Evolutionary conservation across 257 asterid genomes (phyloP).

Genomic region (Oldenlandia corymbosa): DNA sequence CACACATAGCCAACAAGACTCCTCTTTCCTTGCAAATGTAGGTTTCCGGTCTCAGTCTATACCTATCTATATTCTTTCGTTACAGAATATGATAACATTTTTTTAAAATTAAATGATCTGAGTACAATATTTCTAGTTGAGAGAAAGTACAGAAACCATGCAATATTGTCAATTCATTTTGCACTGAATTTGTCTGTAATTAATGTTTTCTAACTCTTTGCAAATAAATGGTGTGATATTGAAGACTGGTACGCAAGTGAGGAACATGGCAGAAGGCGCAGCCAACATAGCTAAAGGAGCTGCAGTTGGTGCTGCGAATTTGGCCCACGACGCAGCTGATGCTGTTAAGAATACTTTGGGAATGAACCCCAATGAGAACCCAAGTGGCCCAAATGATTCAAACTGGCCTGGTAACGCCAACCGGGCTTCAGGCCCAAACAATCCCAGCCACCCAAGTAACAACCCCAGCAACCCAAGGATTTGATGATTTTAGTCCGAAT

Average conservation of each 20-base stretch:
- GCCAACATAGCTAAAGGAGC: constrained; percentile 35
- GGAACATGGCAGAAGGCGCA: constrained; percentile 37
- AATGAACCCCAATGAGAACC: not conserved
- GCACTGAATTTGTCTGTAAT: no score
- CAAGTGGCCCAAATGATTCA: constrained; percentile 21
- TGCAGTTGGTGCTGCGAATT: constrained; percentile 32
- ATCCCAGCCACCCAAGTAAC: not conserved
- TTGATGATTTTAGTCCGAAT: not conserved
- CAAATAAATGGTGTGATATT: not conserved
- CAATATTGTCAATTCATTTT: no score
- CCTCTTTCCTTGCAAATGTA: constrained; percentile 62
- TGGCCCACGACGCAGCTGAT: constrained; percentile 34
- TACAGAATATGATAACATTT: no score
- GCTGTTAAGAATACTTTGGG: constrained; percentile 31
- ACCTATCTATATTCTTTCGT: no score
- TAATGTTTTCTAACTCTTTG: no score
- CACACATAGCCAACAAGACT: constrained; percentile 24
- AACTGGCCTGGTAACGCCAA: not conserved
- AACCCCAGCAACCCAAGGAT: constrained; percentile 3
- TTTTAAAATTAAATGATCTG: no score
- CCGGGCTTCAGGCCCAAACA: not conserved
- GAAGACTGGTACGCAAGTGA: constrained; percentile 35
- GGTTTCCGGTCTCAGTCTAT: no score
- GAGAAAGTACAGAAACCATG: no score
- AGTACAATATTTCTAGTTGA: no score